Conservation (phyloP, 2,329 filamentous ascomycete genomes). For the Ophiostoma triangulosporum region DNA sequence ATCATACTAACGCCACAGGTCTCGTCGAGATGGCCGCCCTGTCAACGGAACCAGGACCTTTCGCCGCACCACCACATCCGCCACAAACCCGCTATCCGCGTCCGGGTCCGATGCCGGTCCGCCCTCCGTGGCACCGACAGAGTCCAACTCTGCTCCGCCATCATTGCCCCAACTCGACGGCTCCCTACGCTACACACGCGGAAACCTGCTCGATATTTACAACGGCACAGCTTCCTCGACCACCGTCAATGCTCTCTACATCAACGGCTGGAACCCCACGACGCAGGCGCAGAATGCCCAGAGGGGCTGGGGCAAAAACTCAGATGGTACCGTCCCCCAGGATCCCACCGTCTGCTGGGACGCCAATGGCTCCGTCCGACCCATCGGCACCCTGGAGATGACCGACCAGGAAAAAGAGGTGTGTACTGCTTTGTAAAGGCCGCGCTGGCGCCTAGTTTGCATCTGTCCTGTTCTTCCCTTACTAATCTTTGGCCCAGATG, state of each 20-base stretch:
- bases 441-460: background rate
- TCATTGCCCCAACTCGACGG: slow-evolving; percentile 29
- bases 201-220: slow-evolving; percentile 66
- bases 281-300: slow-evolving; percentile 52
- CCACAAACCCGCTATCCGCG: slow-evolving; percentile 19
- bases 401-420: slow-evolving; percentile 47
- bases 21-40: slow-evolving; percentile 42
- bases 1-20: slow-evolving; percentile 26
- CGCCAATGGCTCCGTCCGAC: slow-evolving; percentile 50
- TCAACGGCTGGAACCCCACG: slow-evolving; percentile 67
- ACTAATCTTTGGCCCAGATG: slow-evolving; percentile 35
- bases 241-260: slow-evolving; percentile 54
- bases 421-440: slow-evolving; percentile 16
- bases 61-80: slow-evolving; percentile 45
- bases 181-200: slow-evolving; percentile 59
- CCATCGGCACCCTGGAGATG: slow-evolving; percentile 62
- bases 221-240: slow-evolving; percentile 31
- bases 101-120: slow-evolving; percentile 10
- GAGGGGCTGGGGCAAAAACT: slow-evolving; percentile 63
- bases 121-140: slow-evolving; percentile 16
- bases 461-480: background rate
- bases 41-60: slow-evolving; percentile 52
- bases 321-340: slow-evolving; percentile 58
- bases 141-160: slow-evolving; percentile 18
- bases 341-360: slow-evolving; percentile 95